Evolutionary conservation across 108 stramenopile genomes (phyloP), one percentile per base, ranked within the genome.

Genomic region (Cyclotella choctawhatcheeana): DNA sequence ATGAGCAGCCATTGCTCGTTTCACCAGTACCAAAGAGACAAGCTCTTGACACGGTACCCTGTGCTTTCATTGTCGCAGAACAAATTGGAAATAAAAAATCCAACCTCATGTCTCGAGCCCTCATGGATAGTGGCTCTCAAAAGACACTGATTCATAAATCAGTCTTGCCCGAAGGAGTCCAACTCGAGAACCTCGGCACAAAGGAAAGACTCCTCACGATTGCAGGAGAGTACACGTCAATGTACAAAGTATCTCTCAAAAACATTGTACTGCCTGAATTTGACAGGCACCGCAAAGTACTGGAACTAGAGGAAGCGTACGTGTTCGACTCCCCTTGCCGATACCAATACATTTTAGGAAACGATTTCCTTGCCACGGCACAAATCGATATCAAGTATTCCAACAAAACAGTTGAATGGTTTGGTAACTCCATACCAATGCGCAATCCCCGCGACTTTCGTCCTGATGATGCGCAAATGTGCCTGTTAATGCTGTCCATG

Each of bases 331-430:
- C 48, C 0, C 44, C 51, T 2, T 54, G 51, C 22, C 37, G 25
- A 1, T 82, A 82, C 30, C 76, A 85, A 21, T 22, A 79, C 0
- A 79, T 82, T 25, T 21, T 85, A 6, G 81, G 85, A 1, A 31
- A 43, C 24, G 82, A 82, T 27, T 63, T 85, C 53, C 50, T 85
- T n/a, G 30, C 47, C n/a, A 35, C 35, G 21, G 25, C 53, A 24
- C 24, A 37, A 31, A 27, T 43, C 7, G 37, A 54, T 8, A 22
- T 67, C 6, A 18, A 40, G 1, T 55, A 54, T 6, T 27, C 33
- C 10, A 40, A 35, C 10, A 54, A 54, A 7, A 6, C 16, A 21
- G 16, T 67, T 0, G 22, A 53, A 55, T 67, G 53, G 53, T 67
- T 67, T 40, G 67, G 67, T 10, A 67, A 67, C 18, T 54, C 67